Evolutionary conservation across 2,329 filamentous ascomycete genomes (phyloP), one percentile per base, ranked within the genome.

Genomic region (Thermomyces lanuginosus): DNA sequence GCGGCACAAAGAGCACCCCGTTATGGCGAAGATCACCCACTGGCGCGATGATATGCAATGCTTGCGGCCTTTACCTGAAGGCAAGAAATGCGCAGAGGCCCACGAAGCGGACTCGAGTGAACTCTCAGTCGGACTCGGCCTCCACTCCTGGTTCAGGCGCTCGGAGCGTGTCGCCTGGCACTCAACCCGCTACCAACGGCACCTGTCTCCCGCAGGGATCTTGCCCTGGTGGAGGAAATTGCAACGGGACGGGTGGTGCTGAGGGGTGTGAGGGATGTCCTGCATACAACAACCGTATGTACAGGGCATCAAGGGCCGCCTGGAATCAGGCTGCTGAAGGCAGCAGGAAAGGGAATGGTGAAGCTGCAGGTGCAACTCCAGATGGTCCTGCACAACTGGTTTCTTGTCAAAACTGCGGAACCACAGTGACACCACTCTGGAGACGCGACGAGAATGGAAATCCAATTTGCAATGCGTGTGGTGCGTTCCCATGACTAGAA

Each of bases 381-480:
- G 44, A 51, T 20, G 44, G 40, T 13, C 45, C 39, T 25, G 47
- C 45, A 11, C 69, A 81, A 13, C 72, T 92, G 12, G 83, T 92
- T 37, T 84, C 89, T 8, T 98, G 89, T 41, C 84, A 95, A 48
- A 98, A 98, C 45, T 98, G 89, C 51, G 80, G 76, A 16, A 98
- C 89, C 8, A 95, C 89, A 0, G 86, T 95, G 29, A 98, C 89
- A 21, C 89, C 89, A 8, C 63, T 98, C 8, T 98, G 89, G 89
- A 70, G 89, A 45, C 69, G 89, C 43, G 89, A 95, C 47, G 86
- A 92, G 52, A 75, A 76, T 40, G 89, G 89, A 2, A 84, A 93
- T 55, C 92, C 86, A 4, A 98, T 98, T 37, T 98, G 89, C 60
- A 98, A 98, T 54, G 89, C 89, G 27, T 98, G 89, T 60, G 89